These are phyloP conservation scores for Fagus sylvatica DNA, from an alignment of 306 rosid species.

Conservation along the genomic window DNA sequence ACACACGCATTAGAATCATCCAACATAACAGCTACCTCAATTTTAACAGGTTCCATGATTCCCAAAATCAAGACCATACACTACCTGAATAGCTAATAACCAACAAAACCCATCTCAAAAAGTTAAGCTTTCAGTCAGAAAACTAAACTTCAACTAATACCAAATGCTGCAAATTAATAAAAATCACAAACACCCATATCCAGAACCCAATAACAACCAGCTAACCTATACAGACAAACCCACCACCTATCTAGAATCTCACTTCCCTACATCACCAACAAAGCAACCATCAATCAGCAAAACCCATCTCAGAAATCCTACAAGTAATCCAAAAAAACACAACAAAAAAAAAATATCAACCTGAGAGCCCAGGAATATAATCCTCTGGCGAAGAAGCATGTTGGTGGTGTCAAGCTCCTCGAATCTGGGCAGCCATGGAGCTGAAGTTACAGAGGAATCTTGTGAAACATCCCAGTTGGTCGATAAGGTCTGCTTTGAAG, in stretches of 20 bases:
- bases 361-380: constrained; percentile 93
- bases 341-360: constrained; percentile 19
- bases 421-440: constrained; percentile 64
- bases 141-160: background rate
- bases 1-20: constrained; percentile 14
- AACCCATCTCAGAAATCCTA: constrained; percentile 1
- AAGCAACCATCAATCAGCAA: background rate
- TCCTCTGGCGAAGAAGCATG: constrained; percentile 93
- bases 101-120: background rate
- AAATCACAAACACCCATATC: background rate
- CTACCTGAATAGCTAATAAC: background rate
- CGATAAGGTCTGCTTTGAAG: constrained; percentile 53
- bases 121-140: background rate
- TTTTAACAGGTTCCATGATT: background rate
- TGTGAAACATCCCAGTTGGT: constrained; percentile 59
- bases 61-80: background rate
- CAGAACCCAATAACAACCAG: background rate
- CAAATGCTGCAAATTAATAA: background rate
- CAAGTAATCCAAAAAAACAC: background rate
- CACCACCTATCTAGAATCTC: background rate
- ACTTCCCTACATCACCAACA: background rate
- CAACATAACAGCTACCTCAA: constrained; percentile 8
- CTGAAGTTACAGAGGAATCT: constrained; percentile 37
- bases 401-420: constrained; percentile 89
- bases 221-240: background rate